Evolutionary conservation across 129 eudicot species (phyloP).

Genomic region (Heracleum sosnowskyi): DNA sequence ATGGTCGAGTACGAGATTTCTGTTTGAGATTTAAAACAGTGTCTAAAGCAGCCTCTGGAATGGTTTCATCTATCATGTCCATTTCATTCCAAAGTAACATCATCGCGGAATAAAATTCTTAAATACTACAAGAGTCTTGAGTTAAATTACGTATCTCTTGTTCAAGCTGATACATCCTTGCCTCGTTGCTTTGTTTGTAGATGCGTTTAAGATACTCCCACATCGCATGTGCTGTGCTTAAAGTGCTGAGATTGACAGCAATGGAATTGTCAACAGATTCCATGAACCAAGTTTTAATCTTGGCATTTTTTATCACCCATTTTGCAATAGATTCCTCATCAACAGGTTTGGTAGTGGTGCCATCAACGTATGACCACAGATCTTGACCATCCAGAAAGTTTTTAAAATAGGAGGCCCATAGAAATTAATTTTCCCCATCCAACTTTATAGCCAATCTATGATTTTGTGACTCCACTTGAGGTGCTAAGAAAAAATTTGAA

Average conservation of each 20-base stretch:
- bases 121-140: neutral
- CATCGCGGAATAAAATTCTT: neutral
- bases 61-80: neutral
- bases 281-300: neutral
- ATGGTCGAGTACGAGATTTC: neutral
- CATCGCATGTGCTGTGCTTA: too few species aligned
- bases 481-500: too few species aligned
- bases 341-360: neutral
- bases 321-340: neutral
- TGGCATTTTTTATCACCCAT: conserved; percentile 1
- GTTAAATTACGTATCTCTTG: neutral
- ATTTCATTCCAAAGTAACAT: neutral
- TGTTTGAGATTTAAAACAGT: neutral
- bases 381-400: neutral
- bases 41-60: neutral
- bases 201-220: too few species aligned
- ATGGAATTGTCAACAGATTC: too few species aligned
- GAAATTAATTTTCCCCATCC: neutral
- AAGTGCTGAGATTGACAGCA: too few species aligned
- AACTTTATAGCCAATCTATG: neutral
- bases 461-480: neutral
- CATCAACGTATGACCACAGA: neutral
- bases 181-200: too few species aligned
- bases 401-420: neutral
- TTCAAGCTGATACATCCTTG: neutral